Evolutionary conservation across 805 yeast species (phyloP).

Genomic region (Candida rishiriensis): DNA sequence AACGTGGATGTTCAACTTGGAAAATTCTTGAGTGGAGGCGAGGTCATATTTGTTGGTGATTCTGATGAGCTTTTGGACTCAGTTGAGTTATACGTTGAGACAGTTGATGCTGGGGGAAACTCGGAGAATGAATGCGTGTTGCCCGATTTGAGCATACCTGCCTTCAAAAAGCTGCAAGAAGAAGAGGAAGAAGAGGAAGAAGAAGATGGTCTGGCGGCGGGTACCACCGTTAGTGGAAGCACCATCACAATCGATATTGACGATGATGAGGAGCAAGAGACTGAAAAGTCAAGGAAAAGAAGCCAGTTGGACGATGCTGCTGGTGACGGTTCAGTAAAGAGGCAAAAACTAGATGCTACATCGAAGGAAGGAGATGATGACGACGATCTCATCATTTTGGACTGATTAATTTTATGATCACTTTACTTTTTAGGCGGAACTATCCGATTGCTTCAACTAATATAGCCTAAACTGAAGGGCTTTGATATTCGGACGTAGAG

Average conservation of each 20-base stretch:
- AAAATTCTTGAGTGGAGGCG: conserved; percentile 53
- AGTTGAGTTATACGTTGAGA: conserved; percentile 53
- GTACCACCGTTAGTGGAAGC: conserved; percentile 1
- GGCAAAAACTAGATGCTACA: not conserved
- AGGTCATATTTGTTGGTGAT: conserved; percentile 67
- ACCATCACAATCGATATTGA: conserved; percentile 10
- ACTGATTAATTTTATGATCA: not conserved
- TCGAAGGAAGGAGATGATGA: not conserved
- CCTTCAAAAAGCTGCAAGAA: conserved; percentile 12
- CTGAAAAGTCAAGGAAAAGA: not conserved
- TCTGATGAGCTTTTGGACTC: conserved; percentile 66
- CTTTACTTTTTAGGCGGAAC: no score
- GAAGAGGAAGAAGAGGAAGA: conserved; percentile 3
- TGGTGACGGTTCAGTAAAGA: not conserved
- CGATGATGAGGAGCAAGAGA: conserved; percentile 14
- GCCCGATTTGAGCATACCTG: conserved; percentile 23
- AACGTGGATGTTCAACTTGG: conserved; percentile 46
- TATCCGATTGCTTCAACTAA: no score
- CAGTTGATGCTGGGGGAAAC: conserved; percentile 6
- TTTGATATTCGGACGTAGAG: no score
- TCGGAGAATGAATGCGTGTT: conserved; percentile 5
- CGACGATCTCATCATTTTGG: not conserved
- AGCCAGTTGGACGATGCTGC: conserved; percentile 14
- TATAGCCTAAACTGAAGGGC: no score
- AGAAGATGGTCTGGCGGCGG: conserved; percentile 1